Percentiles rank a stretch among this genome's conserved stretches.
Conservation (phyloP, 495 filamentous ascomycete genomes). For the Amphirosellinia nigrospora region DNA sequence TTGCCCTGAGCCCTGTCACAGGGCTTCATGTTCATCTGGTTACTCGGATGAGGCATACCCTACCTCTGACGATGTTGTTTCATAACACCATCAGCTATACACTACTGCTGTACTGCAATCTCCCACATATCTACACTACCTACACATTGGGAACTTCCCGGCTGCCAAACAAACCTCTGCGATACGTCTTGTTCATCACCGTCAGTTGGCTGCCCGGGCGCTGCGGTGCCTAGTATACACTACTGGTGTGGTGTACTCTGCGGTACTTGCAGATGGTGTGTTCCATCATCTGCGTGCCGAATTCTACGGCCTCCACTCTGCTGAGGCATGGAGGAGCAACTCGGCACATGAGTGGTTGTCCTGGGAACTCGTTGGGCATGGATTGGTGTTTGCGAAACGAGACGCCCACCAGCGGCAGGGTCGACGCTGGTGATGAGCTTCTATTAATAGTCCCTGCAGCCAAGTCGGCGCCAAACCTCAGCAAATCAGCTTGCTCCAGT, state of each 20-base stretch:
- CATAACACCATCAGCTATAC: constrained; percentile 6
- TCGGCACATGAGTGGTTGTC: constrained; percentile 34
- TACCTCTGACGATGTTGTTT: constrained; percentile 15
- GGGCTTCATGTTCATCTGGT: constrained; percentile 15
- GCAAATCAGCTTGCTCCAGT: constrained; percentile 35
- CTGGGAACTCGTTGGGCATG: constrained; percentile 28
- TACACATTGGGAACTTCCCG: background rate
- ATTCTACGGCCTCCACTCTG: constrained; percentile 22
- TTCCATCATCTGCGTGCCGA: constrained; percentile 29
- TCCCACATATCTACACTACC: background rate
- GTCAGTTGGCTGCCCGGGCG: background rate
- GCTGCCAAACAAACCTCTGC: background rate
- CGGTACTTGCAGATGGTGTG: constrained; percentile 28
- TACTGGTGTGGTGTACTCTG: constrained; percentile 4
- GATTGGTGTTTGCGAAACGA: constrained; percentile 42
- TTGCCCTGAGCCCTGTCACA: constrained; percentile 14
- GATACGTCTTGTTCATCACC: background rate
- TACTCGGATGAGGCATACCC: constrained; percentile 13
- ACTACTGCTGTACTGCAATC: background rate
- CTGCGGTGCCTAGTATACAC: background rate
- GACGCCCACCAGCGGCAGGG: constrained; percentile 32
- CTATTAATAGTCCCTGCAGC: constrained; percentile 45
- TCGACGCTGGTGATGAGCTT: constrained; percentile 32
- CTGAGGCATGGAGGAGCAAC: constrained; percentile 25
- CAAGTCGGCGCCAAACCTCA: constrained; percentile 37